Percentiles rank a stretch among this genome's conserved stretches.
These are phyloP conservation scores for Orychophragmus violaceus DNA, from an alignment of 345 rosid genomes.

Conservation along the genomic window DNA sequence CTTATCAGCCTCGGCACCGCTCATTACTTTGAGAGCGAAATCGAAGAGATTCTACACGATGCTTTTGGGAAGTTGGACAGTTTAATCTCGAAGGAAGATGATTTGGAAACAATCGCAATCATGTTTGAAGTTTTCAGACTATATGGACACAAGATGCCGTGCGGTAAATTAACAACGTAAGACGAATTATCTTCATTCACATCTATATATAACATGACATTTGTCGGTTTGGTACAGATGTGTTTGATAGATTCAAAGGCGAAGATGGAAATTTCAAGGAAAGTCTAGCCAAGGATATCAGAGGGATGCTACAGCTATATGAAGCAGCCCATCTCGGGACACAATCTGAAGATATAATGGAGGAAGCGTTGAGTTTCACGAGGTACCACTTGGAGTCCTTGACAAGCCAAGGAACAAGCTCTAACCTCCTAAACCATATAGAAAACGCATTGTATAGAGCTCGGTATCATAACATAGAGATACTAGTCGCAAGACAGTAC, in stretches of 20 bases:
- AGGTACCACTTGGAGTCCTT: background rate
- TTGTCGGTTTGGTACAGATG: background rate
- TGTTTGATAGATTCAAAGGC: background rate
- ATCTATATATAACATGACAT: background rate
- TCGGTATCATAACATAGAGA: background rate
- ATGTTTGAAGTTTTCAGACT: conserved; percentile 7
- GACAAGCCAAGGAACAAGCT: background rate
- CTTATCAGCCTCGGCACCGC: background rate
- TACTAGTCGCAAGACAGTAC: background rate
- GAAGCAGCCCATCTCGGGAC: background rate
- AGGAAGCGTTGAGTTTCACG: background rate
- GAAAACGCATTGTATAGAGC: background rate
- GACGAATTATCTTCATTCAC: no score
- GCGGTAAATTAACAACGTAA: background rate
- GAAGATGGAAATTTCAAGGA: background rate
- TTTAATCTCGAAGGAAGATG: background rate
- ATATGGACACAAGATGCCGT: background rate
- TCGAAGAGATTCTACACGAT: background rate
- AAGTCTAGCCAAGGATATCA: background rate
- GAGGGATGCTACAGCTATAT: background rate
- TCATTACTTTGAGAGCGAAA: background rate
- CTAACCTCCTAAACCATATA: background rate
- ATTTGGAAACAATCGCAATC: background rate
- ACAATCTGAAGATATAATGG: background rate
- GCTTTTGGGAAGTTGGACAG: background rate